A percentile compares a stretch with the other conserved stretches of the same genome.
Conservation (phyloP, 1,284 basidiomycete genomes). For the Farysia itapuensis region DNA sequence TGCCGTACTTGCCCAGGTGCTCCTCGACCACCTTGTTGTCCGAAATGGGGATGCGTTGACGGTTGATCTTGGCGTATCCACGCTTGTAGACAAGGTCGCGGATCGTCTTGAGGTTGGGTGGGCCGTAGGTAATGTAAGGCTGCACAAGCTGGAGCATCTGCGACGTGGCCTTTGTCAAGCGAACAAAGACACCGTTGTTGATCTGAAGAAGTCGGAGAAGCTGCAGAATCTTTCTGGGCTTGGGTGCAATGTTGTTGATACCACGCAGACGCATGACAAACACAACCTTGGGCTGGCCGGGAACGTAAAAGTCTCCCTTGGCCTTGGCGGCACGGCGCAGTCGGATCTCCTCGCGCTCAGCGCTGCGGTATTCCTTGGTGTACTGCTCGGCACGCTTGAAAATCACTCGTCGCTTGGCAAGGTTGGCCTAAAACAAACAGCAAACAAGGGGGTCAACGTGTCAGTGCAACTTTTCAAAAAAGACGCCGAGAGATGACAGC, state of each 20-base stretch:
- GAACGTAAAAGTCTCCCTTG: slow-evolving; percentile 94
- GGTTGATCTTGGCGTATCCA: slow-evolving; percentile 97
- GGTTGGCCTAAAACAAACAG: slow-evolving; percentile 79
- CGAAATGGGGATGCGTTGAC: slow-evolving; percentile 91
- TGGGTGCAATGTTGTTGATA: slow-evolving; percentile 99
- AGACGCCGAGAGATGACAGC: no score
- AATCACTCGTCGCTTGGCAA: slow-evolving; percentile 92
- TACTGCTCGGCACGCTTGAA: slow-evolving; percentile 99
- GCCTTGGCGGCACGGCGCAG: slow-evolving; percentile 89
- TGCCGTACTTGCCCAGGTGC: slow-evolving; percentile 88
- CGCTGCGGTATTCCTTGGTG: slow-evolving; percentile 90
- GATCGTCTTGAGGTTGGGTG: slow-evolving; percentile 93
- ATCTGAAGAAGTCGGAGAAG: slow-evolving; percentile 98
- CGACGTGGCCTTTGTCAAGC: slow-evolving; percentile 91
- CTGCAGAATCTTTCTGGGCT: slow-evolving; percentile 98
- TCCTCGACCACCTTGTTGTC: slow-evolving; percentile 94
- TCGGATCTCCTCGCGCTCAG: slow-evolving; percentile 96
- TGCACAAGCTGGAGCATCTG: slow-evolving; percentile 98
- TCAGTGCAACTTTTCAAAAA: no score
- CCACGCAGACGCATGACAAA: slow-evolving; percentile 88
- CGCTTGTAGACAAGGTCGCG: slow-evolving; percentile 99
- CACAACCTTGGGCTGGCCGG: slow-evolving; percentile 94
- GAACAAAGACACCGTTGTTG: slow-evolving; percentile 99
- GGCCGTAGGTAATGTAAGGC: slow-evolving; percentile 86
- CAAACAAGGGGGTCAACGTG: no score